Base-by-base conservation (phyloP, 768 basidiomycete species). In the Calocybe indica region DNA sequence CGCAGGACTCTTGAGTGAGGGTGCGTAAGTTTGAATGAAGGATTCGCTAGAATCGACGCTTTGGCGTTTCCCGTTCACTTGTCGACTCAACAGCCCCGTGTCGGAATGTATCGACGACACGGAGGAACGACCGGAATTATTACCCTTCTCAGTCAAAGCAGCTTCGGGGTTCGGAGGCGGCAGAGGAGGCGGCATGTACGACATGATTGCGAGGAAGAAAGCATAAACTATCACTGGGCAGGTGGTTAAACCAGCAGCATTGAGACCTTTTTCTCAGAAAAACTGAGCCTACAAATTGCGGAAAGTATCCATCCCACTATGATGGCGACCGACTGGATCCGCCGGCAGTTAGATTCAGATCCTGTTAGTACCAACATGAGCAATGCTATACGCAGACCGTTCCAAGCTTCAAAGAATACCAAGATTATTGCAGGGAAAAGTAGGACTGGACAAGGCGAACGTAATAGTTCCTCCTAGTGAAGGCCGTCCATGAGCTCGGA, bases 391-490 rank as follows among this genome's bases (percentile, higher is more conserved):
- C 35, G 13, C 35, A 11, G 31, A 28, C 13, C 30, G 7, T 15
- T 9, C 30, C 40, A 15, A 22, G 42, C 7, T 32, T 3, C 14
- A 40, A 45, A 15, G 12, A 52, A 42, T 50, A 69, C 69, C 65
- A 22, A 66, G 55, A 40, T 62, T 64, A 35, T 60, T 54, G 46
- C 70, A 72, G 8, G 70, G 69, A 45, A 72, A 54, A 7, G 54
- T 53, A 29, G 65, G 53, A 30, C 60, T 58, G 36, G 59, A 59
- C 37, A 65, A 36, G 50, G 59, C 55, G 48, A 69, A 66, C 2
- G 59, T 51, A 11, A 64, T 54, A 47, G 66, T 59, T 45, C 63
- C 67, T 46, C 66, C 67, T 66, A 40, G 4, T 4, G 22, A 22
- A 22, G 22, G 1, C 22, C 1, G 4, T 22, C 4, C 22, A 22